Base-by-base conservation (phyloP, 2,329 filamentous ascomycete species). In the Clarireedia paspali region DNA sequence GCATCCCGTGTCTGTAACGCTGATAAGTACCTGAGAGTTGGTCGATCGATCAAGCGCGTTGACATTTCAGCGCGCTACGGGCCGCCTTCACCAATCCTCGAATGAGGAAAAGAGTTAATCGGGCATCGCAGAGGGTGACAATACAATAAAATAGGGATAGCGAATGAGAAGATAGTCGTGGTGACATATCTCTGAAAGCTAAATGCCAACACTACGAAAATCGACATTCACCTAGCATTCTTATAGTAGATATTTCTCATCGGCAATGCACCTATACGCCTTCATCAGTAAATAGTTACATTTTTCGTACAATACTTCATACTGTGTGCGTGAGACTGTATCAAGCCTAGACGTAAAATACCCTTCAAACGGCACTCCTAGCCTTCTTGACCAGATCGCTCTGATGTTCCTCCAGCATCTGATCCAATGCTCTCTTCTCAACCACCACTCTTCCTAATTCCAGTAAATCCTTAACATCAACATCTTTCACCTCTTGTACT, bases 381-480 rank as follows among this genome's bases (percentile, higher is more conserved):
- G 64, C 53, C 51, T 65, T 66, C 7, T 58, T 53, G 36, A 63
- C 53, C 58, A 88, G 67, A 70, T 90, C 87, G 67, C 80, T 85
- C 74, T 86, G 79, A 67, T 95, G 91, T 62, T 78, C 73, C 68
- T 77, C 73, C 66, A 96, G 79, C 69, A 97, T 83, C 70, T 82
- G 79, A 70, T 85, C 80, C 67, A 99, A 77, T 38, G 92, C 92
- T 44, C 76, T 74, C 70, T 87, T 83, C 80, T 99, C 94, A 66
- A 99, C 83, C 58, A 99, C 84, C 59, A 99, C 76, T 66, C 91
- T 84, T 53, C 88, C 88, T 53, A 86, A 84, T 75, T 94, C 89
- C 63, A 99, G 74, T 61, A 99, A 73, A 70, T 97, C 89, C 80
- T 97, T 99, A 60, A 99, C 90, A 72, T 97, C 94, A 38, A 99